These are phyloP conservation scores for Leishmania mexicana DNA, from an alignment of 208 protist species.

Conservation along the genomic window DNA sequence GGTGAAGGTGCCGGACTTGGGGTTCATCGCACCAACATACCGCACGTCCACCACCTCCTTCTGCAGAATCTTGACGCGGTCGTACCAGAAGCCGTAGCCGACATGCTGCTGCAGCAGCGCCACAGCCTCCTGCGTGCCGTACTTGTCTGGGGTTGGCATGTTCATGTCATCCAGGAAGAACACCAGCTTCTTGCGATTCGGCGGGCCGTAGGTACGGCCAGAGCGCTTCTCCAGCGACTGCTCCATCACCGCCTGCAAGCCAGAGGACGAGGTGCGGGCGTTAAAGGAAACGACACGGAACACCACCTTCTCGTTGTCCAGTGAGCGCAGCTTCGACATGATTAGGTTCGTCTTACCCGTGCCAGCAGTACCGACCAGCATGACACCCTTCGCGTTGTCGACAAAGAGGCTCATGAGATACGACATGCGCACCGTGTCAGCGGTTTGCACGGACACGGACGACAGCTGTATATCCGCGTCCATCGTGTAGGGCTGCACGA, in stretches of 20 bases:
- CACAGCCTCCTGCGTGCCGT: slow-evolving; percentile 98
- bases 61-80: slow-evolving; percentile 94
- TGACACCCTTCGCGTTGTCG: slow-evolving; percentile 93
- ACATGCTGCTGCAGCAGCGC: slow-evolving; percentile 97
- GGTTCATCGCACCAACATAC: slow-evolving; percentile 98
- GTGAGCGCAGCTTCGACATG: slow-evolving; percentile 93
- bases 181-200: slow-evolving; percentile 96
- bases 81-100: slow-evolving; percentile 98
- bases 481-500: slow-evolving; percentile 93
- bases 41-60: slow-evolving; percentile 96
- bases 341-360: slow-evolving; percentile 98
- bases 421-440: slow-evolving; percentile 95
- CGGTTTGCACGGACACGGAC: slow-evolving; percentile 94
- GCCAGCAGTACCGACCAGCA: slow-evolving; percentile 97
- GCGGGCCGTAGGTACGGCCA: slow-evolving; percentile 95
- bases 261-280: slow-evolving; percentile 91
- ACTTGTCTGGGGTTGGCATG: slow-evolving; percentile 98
- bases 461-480: slow-evolving; percentile 90
- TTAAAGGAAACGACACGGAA: slow-evolving; percentile 97
- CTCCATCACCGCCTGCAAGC: slow-evolving; percentile 97
- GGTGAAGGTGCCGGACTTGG: slow-evolving; percentile 98
- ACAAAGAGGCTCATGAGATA: slow-evolving; percentile 95
- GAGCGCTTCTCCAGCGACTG: slow-evolving; percentile 97
- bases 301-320: slow-evolving; percentile 93
- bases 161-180: slow-evolving; percentile 99